Conservation (phyloP, 2,329 filamentous ascomycete species). For the Fusarium haematococcum region DNA sequence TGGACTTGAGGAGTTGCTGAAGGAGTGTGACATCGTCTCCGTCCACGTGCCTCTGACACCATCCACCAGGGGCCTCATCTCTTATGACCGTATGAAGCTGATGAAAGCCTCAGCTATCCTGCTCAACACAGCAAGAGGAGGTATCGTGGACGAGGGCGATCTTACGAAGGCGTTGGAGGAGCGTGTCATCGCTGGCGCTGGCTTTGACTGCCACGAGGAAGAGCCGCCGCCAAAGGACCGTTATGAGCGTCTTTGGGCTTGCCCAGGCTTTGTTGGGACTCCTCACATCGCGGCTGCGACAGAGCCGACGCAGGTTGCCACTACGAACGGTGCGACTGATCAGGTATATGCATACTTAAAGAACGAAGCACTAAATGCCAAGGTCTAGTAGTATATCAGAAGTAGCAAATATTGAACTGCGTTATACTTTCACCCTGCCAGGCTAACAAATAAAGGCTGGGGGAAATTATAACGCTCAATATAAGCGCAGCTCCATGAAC, state of each 20-base stretch:
- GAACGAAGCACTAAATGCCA: no score
- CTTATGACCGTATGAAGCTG: constrained; percentile 37
- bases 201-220: constrained; percentile 50
- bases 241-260: constrained; percentile 47
- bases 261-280: constrained; percentile 51
- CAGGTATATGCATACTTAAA: no score
- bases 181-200: constrained; percentile 49
- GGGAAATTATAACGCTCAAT: no score
- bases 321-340: no score
- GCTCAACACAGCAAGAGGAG: constrained; percentile 52
- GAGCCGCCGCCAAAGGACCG: constrained; percentile 49
- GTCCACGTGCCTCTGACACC: constrained; percentile 49
- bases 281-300: constrained; percentile 60
- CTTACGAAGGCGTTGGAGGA: constrained; percentile 36
- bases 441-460: no score
- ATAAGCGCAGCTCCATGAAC: no score
- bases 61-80: constrained; percentile 47
- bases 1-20: constrained; percentile 47
- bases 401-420: no score
- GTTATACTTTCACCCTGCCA: no score
- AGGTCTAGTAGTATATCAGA: no score
- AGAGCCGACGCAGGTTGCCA: constrained; percentile 34
- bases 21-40: constrained; percentile 48
- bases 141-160: constrained; percentile 51
- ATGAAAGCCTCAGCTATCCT: constrained; percentile 53